Conservation (phyloP, 2,329 filamentous ascomycete genomes). For the Cladosporium sp. region DNA sequence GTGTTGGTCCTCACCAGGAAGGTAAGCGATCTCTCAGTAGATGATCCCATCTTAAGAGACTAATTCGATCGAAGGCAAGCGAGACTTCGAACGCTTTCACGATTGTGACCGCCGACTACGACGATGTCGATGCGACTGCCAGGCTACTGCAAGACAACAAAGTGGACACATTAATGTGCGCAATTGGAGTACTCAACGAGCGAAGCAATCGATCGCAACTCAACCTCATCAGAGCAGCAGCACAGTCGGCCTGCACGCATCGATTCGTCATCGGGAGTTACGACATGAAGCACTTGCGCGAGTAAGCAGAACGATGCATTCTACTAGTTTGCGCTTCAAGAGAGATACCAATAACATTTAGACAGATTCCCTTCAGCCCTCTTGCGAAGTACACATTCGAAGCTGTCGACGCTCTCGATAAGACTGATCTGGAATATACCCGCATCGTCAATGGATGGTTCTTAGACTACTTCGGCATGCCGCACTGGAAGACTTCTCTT, state of each 20-base stretch:
- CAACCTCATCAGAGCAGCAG: slow-evolving; percentile 23
- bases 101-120: slow-evolving; percentile 18
- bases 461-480: slow-evolving; percentile 36
- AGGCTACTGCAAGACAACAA: slow-evolving; percentile 3
- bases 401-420: slow-evolving; percentile 23
- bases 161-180: slow-evolving; percentile 24
- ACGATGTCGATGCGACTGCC: background rate
- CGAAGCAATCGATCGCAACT: slow-evolving; percentile 18
- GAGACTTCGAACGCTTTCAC: slow-evolving; percentile 1
- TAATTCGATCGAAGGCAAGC: background rate
- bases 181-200: slow-evolving; percentile 19
- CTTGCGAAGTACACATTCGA: slow-evolving; percentile 17
- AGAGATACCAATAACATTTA: background rate
- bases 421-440: slow-evolving; percentile 33
- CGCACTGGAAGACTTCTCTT: slow-evolving; percentile 23
- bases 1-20: slow-evolving; percentile 23
- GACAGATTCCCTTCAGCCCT: background rate
- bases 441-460: slow-evolving; percentile 33
- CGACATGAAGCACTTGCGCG: slow-evolving; percentile 12
- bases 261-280: slow-evolving; percentile 24
- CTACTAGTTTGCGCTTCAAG: too few relatives aligned
- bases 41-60: too few relatives aligned
- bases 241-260: slow-evolving; percentile 11
- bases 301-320: background rate
- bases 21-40: background rate